phyloP scores from a whole-genome alignment of 768 basidiomycete species.

The Melanogaster broomeanus region DNA sequence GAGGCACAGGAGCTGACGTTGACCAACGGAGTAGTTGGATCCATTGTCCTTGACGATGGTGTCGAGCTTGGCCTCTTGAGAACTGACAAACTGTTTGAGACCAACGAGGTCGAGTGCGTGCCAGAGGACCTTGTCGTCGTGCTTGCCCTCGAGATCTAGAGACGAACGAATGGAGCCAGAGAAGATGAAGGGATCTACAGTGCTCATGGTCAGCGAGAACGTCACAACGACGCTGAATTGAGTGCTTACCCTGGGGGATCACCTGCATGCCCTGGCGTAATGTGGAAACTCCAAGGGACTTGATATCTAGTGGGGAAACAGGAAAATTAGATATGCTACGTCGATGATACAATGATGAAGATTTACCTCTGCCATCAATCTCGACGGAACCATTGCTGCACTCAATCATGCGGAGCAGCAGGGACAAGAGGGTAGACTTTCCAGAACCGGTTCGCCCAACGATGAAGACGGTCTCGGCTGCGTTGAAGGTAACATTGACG shows the following conservation, averaged over 20 bases:
- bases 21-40: slow-evolving; percentile 83
- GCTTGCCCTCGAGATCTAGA: slow-evolving; percentile 27
- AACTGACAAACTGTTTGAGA: slow-evolving; percentile 70
- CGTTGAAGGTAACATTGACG: slow-evolving; percentile 65
- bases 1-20: slow-evolving; percentile 80
- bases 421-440: slow-evolving; percentile 67
- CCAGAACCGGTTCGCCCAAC: slow-evolving; percentile 79
- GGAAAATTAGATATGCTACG: slow-evolving; percentile 64
- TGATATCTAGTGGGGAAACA: slow-evolving; percentile 77
- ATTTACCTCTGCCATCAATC: slow-evolving; percentile 63
- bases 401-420: slow-evolving; percentile 78
- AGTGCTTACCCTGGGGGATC: slow-evolving; percentile 28
- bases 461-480: slow-evolving; percentile 73
- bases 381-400: slow-evolving; percentile 71
- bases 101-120: slow-evolving; percentile 40
- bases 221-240: not conserved
- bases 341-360: slow-evolving; percentile 50
- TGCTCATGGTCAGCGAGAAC: not conserved
- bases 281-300: slow-evolving; percentile 60
- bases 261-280: slow-evolving; percentile 30
- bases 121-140: slow-evolving; percentile 36
- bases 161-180: slow-evolving; percentile 32
- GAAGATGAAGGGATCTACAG: slow-evolving; percentile 32
- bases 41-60: slow-evolving; percentile 78
- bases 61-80: slow-evolving; percentile 74